phyloP scores from a whole-genome alignment of 805 yeast genomes.

The Naumovozyma dairenensis region DNA sequence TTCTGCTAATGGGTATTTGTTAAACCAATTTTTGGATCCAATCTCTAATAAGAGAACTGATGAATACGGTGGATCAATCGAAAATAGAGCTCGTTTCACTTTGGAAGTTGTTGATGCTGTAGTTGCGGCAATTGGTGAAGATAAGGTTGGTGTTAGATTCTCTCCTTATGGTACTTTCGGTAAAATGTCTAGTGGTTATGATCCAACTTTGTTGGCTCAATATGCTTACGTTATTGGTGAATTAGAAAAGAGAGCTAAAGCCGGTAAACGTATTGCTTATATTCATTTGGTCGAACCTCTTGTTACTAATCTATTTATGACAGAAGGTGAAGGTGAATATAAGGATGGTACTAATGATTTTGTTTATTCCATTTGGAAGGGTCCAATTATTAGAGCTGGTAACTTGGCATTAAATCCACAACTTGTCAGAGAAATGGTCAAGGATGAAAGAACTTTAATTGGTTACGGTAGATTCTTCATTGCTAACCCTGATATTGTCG shows the following conservation, averaged over 20 bases:
- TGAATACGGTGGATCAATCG: slow-evolving; percentile 46
- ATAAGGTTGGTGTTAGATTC: slow-evolving; percentile 38
- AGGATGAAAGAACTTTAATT: slow-evolving; percentile 36
- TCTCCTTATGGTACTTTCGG: slow-evolving; percentile 39
- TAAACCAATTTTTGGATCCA: slow-evolving; percentile 46
- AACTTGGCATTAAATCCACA: slow-evolving; percentile 24
- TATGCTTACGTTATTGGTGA: slow-evolving; percentile 34
- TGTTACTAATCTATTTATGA: slow-evolving; percentile 21
- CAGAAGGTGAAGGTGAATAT: slow-evolving; percentile 24
- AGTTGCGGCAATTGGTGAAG: slow-evolving; percentile 42
- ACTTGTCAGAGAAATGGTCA: slow-evolving; percentile 22
- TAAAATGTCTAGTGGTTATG: slow-evolving; percentile 30
- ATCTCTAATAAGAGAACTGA: slow-evolving; percentile 39
- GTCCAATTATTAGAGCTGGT: slow-evolving; percentile 36
- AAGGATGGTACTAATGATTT: slow-evolving; percentile 30
- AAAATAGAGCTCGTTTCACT: slow-evolving; percentile 38
- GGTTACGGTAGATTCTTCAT: slow-evolving; percentile 40
- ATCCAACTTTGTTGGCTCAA: slow-evolving; percentile 32
- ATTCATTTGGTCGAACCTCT: slow-evolving; percentile 40
- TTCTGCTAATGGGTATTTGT: slow-evolving; percentile 56
- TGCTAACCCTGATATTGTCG: slow-evolving; percentile 47
- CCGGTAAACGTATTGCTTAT: slow-evolving; percentile 33
- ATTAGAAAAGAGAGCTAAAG: slow-evolving; percentile 31
- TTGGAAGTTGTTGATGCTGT: slow-evolving; percentile 44
- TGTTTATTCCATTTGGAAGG: slow-evolving; percentile 36